Evolutionary conservation across 2,329 filamentous ascomycete species (phyloP), one percentile per base, ranked within the genome.

Genomic region (Alternaria postmessia): DNA sequence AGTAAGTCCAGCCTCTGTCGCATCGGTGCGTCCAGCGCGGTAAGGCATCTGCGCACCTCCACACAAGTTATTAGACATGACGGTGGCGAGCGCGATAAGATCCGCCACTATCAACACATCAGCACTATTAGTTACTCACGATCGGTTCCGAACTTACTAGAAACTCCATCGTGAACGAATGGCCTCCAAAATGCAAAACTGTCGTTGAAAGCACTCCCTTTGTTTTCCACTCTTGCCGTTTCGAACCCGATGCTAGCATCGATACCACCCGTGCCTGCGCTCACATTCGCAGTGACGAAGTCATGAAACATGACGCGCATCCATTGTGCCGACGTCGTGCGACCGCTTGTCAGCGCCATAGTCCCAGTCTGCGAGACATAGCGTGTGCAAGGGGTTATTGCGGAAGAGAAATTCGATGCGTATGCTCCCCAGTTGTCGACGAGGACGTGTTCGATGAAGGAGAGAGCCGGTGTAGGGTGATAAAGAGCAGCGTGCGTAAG

Each of bases 201-300:
- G 46, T 72, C 71, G 34, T 74, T 73, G 63, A 76, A 75, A 1
- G 68, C 72, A 51, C 57, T 57, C 14, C 74, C 74, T 1, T 56
- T 59, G 53, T 77, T 75, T 38, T 72, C 68, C 14, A 49, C 54
- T 16, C 67, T 63, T 11, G 61, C 51, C 3, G 59, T 68, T 52
- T 77, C 74, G 51, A 72, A 75, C 11, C 68, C 69, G 28, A 77
- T 74, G 32, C 68, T 72, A 6, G 70, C 74, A 56, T 77, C 74
- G 2, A 76, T 52, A 12, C 74, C 74, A 36, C 73, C 74, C 1
- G 66, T 70, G 1, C 73, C 73, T 8, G 64, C 63, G 9, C 51
- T 57, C 5, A 65, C 62, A 41, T 75, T 56, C 16, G 68, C 67
- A 4, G 72, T 72, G 4, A 71, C 63, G 43, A 74, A 73, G 51